These are phyloP conservation scores for Microglena sp. DNA, from an alignment of 139 green algal genomes.

Conservation along the genomic window DNA sequence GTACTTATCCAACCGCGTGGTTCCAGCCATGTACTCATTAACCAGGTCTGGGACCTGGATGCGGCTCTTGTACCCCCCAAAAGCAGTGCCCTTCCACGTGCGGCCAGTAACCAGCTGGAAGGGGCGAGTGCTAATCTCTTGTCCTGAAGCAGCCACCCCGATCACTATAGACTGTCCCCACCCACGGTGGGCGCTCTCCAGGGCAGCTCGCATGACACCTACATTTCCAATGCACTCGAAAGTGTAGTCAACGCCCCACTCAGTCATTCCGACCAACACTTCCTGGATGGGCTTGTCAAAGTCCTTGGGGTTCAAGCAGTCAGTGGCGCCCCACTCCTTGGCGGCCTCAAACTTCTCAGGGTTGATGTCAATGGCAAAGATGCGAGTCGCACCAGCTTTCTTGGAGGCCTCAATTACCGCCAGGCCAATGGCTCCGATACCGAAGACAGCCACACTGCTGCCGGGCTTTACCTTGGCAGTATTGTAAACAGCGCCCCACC, in stretches of 20 bases:
- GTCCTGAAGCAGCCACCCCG: slow-evolving; percentile 72
- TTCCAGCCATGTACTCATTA: slow-evolving; percentile 67
- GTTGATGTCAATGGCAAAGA: slow-evolving; percentile 93
- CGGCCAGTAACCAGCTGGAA: slow-evolving; percentile 95
- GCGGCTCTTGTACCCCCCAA: slow-evolving; percentile 86
- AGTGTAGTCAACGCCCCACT: background rate
- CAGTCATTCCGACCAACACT: background rate
- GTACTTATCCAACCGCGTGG: slow-evolving; percentile 85
- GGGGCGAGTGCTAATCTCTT: slow-evolving; percentile 87
- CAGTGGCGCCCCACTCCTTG: slow-evolving; percentile 73
- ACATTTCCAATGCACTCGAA: too few species aligned
- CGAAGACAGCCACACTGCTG: slow-evolving; percentile 71
- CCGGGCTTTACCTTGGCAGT: slow-evolving; percentile 84
- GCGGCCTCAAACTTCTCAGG: slow-evolving; percentile 72
- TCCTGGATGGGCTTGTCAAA: slow-evolving; percentile 72
- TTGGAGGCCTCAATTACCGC: slow-evolving; percentile 75
- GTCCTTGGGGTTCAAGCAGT: slow-evolving; percentile 81
- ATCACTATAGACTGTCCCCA: slow-evolving; percentile 80
- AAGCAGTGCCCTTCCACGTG: slow-evolving; percentile 89
- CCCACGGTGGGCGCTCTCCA: slow-evolving; percentile 86
- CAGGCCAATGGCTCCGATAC: slow-evolving; percentile 70
- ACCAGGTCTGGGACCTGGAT: slow-evolving; percentile 84
- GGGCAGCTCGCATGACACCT: slow-evolving; percentile 89
- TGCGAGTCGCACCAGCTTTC: slow-evolving; percentile 62
- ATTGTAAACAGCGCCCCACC: slow-evolving; percentile 92